Conservation (phyloP, 257 asterid genomes). For the Lycium ferocissimum region DNA sequence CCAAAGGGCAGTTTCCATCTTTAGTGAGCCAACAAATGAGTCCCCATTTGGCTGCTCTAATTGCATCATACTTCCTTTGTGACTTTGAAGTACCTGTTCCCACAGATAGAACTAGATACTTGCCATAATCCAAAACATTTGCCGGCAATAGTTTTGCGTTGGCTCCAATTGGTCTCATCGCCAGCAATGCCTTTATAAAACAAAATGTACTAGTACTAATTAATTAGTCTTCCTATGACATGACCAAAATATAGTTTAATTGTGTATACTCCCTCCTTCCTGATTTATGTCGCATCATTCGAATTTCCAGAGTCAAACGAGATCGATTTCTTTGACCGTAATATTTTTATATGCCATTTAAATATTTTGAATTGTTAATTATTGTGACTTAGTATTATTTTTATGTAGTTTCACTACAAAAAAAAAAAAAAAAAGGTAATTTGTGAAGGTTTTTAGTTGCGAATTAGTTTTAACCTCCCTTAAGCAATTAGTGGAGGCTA, state of each 20-base stretch:
- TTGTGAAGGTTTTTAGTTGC: too few species aligned
- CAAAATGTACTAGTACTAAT: background rate
- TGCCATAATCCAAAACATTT: conserved; percentile 12
- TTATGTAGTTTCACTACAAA: too few species aligned
- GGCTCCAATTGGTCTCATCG: conserved; percentile 23
- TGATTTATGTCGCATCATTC: too few species aligned
- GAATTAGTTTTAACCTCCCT: too few species aligned
- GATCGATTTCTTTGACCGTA: too few species aligned
- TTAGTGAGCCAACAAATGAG: conserved; percentile 21
- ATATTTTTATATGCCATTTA: too few species aligned
- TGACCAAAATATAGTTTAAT: background rate
- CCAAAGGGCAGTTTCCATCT: conserved; percentile 26
- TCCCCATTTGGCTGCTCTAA: conserved; percentile 27
- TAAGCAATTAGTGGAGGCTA: too few species aligned
- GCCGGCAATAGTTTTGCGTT: conserved; percentile 18
- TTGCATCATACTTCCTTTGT: conserved; percentile 19
- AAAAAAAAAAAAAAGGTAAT: too few species aligned
- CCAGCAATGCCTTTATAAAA: background rate
- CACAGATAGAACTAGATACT: conserved; percentile 22
- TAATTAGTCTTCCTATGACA: background rate
- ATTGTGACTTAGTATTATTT: too few species aligned
- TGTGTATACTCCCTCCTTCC: too few species aligned
- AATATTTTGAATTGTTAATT: too few species aligned
- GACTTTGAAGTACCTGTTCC: conserved; percentile 21
- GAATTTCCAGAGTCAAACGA: too few species aligned